These are phyloP conservation scores for Sporisorium reilianum DNA, from an alignment of 1,284 basidiomycete genomes.

Conservation along the genomic window DNA sequence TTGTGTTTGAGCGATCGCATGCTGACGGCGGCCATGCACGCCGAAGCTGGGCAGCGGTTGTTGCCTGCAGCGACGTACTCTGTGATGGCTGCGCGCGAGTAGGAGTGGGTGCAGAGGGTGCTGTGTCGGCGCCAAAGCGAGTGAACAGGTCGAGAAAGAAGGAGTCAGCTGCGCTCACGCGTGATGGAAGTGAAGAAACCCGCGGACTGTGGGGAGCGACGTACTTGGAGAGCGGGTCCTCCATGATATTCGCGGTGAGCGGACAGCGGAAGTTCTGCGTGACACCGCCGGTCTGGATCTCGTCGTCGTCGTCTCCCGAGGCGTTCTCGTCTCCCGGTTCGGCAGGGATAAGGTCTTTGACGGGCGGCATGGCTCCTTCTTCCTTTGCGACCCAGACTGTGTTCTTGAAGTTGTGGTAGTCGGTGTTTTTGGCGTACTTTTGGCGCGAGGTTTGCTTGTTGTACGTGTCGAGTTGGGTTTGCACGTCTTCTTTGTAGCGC, in stretches of 20 bases:
- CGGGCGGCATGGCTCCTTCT: constrained; percentile 59
- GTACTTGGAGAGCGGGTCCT: constrained; percentile 57
- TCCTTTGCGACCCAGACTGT: constrained; percentile 49
- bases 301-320: constrained; percentile 41
- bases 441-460: constrained; percentile 50
- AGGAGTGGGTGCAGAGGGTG: constrained; percentile 36
- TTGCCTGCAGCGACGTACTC: constrained; percentile 37
- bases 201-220: not conserved
- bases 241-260: constrained; percentile 50
- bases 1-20: constrained; percentile 28
- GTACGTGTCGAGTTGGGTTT: constrained; percentile 27
- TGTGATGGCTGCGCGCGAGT: constrained; percentile 34
- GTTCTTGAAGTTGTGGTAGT: constrained; percentile 56
- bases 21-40: constrained; percentile 26
- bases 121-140: constrained; percentile 9
- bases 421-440: constrained; percentile 48
- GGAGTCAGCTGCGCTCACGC: not conserved
- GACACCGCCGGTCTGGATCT: constrained; percentile 52
- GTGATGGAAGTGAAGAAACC: not conserved
- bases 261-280: constrained; percentile 60
- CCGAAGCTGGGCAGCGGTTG: constrained; percentile 38
- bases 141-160: not conserved
- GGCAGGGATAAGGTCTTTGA: constrained; percentile 54
- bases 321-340: constrained; percentile 7
- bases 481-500: constrained; percentile 32